Conservation (phyloP, 2,329 filamentous ascomycete genomes). For the Pseudohalonectria lignicola region DNA sequence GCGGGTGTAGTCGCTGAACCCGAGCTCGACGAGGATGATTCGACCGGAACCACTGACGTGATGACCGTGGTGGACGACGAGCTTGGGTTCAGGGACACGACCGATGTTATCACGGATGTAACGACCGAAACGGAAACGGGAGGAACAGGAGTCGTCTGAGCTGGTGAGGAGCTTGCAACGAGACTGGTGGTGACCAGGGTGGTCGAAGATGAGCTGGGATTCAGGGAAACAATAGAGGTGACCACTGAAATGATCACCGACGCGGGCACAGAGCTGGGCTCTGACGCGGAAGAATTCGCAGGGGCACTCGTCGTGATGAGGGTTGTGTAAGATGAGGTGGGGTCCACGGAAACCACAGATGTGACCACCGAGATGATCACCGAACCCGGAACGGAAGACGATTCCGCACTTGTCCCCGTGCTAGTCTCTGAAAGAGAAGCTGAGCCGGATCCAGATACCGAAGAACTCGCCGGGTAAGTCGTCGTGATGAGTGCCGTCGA, state of each 20-base stretch:
- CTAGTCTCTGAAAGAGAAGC: no score
- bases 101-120: conserved; percentile 1
- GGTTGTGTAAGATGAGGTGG: background rate
- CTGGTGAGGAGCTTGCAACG: background rate
- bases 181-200: background rate
- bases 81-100: background rate
- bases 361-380: background rate
- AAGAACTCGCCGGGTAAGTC: no score
- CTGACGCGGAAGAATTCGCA: background rate
- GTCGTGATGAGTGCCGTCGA: background rate
- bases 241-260: background rate
- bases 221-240: conserved; percentile 1
- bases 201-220: background rate
- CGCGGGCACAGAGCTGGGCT: background rate
- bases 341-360: background rate
- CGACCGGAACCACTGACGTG: background rate
- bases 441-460: no score
- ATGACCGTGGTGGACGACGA: background rate
- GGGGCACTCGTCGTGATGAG: background rate
- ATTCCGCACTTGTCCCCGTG: no score
- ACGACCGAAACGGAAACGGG: background rate
- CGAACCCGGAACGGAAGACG: no score
- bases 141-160: background rate
- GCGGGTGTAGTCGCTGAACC: no score
- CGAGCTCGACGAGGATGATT: no score